These are phyloP conservation scores for Groenewaldozyma tartarivorans DNA, from an alignment of 805 yeast species.

Conservation along the genomic window DNA sequence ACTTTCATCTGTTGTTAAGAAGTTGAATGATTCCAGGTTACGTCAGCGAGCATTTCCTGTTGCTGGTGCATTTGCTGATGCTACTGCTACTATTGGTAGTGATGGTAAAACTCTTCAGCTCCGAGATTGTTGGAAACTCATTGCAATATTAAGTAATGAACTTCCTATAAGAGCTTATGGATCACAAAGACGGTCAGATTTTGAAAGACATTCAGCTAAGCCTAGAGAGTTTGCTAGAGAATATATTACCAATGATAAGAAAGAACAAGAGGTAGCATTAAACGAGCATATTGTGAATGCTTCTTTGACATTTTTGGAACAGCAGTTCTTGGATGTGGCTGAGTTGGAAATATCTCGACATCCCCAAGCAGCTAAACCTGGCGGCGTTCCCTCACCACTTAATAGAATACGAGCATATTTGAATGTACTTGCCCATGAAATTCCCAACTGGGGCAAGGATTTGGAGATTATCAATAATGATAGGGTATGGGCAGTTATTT, in stretches of 20 bases:
- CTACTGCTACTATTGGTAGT: conserved; percentile 38
- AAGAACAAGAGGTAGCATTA: conserved; percentile 26
- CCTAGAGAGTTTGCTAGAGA: conserved; percentile 29
- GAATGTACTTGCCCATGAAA: conserved; percentile 35
- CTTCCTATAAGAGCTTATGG: too few species aligned
- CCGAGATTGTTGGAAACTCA: conserved; percentile 63
- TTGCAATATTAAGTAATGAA: conserved; percentile 37
- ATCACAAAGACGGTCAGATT: too few species aligned
- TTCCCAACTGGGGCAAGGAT: conserved; percentile 41
- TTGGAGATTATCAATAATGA: conserved; percentile 64
- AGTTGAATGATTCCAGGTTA: conserved; percentile 62
- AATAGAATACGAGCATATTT: conserved; percentile 62
- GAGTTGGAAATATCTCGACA: conserved; percentile 51
- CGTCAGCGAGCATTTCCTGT: conserved; percentile 45
- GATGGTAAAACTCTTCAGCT: conserved; percentile 64
- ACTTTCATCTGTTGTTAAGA: conserved; percentile 62
- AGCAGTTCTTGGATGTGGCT: conserved; percentile 67
- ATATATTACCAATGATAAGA: conserved; percentile 21
- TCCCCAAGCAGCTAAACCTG: conserved; percentile 38
- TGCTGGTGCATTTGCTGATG: conserved; percentile 48
- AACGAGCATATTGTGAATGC: conserved; percentile 41
- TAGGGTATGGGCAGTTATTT: conserved; percentile 92
- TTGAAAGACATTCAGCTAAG: conserved; percentile 6
- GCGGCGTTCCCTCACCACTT: conserved; percentile 63
- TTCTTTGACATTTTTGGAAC: conserved; percentile 55